Percentiles rank a stretch among this genome's conserved stretches.
These are phyloP conservation scores for Candida ponderosae DNA, from an alignment of 805 yeast species.

Conservation along the genomic window DNA sequence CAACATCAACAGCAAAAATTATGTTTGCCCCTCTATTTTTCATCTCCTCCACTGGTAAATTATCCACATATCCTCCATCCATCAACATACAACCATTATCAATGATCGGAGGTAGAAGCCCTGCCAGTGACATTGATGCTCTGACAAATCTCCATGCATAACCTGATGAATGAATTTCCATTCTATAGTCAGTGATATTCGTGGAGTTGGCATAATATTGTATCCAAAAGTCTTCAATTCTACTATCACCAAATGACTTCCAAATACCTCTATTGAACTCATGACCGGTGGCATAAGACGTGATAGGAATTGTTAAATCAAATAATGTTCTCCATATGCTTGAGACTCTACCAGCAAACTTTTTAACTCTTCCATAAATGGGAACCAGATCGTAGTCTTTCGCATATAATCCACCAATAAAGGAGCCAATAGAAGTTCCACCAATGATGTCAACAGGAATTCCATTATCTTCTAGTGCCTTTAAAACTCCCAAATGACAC, in stretches of 20 bases:
- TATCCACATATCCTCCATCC: conserved; percentile 96
- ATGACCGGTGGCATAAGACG: conserved; percentile 94
- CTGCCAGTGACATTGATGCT: conserved; percentile 96
- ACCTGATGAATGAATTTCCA: conserved; percentile 91
- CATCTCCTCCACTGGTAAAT: conserved; percentile 90
- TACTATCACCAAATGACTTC: conserved; percentile 87
- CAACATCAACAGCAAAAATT: conserved; percentile 92
- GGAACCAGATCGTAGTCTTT: conserved; percentile 88
- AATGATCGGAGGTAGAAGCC: conserved; percentile 81
- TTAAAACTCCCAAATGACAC: conserved; percentile 86
- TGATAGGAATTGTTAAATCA: conserved; percentile 88
- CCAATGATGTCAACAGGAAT: conserved; percentile 92
- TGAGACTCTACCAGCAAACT: conserved; percentile 73
- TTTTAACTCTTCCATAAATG: conserved; percentile 82
- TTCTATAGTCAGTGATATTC: conserved; percentile 86
- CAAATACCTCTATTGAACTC: conserved; percentile 97
- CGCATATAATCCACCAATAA: conserved; percentile 93
- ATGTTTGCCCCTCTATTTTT: conserved; percentile 78
- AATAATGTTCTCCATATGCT: conserved; percentile 78
- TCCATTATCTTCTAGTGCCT: conserved; percentile 84
- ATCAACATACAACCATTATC: conserved; percentile 87
- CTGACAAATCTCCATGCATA: conserved; percentile 93
- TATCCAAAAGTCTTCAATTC: conserved; percentile 96
- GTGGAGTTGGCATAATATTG: conserved; percentile 86
- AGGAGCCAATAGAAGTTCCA: conserved; percentile 94